These are phyloP conservation scores for Lentinula edodes DNA, from an alignment of 768 basidiomycete species.

Conservation along the genomic window DNA sequence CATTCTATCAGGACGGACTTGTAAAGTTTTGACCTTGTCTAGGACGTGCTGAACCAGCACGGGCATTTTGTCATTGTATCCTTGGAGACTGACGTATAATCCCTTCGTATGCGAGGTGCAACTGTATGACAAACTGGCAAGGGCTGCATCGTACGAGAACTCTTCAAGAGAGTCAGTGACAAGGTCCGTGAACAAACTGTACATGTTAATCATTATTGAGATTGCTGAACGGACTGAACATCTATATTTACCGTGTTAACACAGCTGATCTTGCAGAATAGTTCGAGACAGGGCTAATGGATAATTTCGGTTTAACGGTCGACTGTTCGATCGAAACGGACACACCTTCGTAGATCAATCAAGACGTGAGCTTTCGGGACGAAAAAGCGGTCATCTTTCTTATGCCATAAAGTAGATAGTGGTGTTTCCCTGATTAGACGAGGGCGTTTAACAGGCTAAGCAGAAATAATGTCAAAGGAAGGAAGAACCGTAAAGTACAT, in stretches of 20 bases:
- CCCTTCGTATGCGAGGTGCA: conserved; percentile 61
- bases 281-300: conserved; percentile 49
- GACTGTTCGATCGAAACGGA: conserved; percentile 1
- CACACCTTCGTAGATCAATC: conserved; percentile 71
- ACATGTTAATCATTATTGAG: not conserved
- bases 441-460: conserved; percentile 70
- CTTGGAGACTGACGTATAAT: conserved; percentile 60
- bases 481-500: not conserved
- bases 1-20: conserved; percentile 67
- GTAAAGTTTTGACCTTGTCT: conserved; percentile 57
- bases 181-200: conserved; percentile 75
- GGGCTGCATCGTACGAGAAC: conserved; percentile 86
- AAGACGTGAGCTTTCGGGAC: conserved; percentile 81
- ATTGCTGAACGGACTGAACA: not conserved
- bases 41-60: conserved; percentile 70
- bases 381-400: conserved; percentile 97
- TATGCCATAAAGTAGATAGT: conserved; percentile 83
- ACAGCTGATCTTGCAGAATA: conserved; percentile 65
- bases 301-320: conserved; percentile 2
- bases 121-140: conserved; percentile 81
- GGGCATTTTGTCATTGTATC: conserved; percentile 90
- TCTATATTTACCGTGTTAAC: conserved; percentile 55
- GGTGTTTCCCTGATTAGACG: conserved; percentile 68
- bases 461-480: conserved; percentile 1
- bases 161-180: conserved; percentile 88